Conservation (phyloP, 371 early-diverging fungal species). For the Mortierella sp. region DNA sequence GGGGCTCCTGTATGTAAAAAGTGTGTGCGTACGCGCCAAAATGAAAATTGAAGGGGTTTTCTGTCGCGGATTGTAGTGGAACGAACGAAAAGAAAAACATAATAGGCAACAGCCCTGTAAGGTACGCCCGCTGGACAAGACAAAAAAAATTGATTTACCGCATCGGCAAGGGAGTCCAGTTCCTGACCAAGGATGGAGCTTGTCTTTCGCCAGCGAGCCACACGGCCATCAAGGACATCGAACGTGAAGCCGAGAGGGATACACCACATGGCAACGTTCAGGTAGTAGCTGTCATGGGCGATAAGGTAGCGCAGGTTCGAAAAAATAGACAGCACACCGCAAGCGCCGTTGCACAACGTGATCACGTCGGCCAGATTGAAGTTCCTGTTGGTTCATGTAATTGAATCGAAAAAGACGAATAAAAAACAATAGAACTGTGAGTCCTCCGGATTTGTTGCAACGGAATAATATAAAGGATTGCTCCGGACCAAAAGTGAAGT, state of each 20-base stretch:
- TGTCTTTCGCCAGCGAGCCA: conserved; percentile 89
- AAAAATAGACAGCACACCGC: conserved; percentile 84
- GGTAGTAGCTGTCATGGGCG: conserved; percentile 67
- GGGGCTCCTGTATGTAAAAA: no score
- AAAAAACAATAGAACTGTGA: conserved; percentile 17
- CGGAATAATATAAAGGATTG: no score
- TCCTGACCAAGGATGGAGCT: conserved; percentile 84
- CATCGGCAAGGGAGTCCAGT: conserved; percentile 87
- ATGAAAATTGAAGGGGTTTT: not conserved
- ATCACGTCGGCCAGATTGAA: conserved; percentile 89
- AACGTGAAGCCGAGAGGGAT: conserved; percentile 85
- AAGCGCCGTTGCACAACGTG: conserved; percentile 88
- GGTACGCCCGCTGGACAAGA: no score
- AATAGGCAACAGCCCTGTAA: not conserved
- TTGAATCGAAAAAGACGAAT: not conserved
- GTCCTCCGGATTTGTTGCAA: no score
- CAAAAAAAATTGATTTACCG: conserved; percentile 60
- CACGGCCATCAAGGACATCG: conserved; percentile 88
- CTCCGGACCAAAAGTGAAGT: no score
- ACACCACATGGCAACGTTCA: conserved; percentile 77
- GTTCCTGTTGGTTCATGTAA: conserved; percentile 56
- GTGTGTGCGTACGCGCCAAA: no score
- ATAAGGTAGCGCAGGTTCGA: conserved; percentile 84
- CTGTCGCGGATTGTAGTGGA: not conserved
- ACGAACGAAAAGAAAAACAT: not conserved